phyloP scores from a whole-genome alignment of 768 basidiomycete species.

The Cyclocybe aegerita region DNA sequence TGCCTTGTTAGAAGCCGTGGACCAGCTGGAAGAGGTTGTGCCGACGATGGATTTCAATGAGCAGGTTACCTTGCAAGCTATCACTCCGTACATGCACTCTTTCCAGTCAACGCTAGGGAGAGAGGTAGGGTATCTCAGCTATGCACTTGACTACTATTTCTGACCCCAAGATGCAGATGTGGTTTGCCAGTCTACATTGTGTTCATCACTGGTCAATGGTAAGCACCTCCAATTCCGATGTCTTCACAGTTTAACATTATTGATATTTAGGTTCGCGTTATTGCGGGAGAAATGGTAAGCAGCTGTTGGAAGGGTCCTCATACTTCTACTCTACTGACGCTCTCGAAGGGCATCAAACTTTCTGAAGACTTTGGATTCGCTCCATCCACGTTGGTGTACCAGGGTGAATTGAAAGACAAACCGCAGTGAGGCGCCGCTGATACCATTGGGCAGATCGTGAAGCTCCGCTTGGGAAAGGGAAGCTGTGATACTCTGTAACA shows the following conservation, averaged over 20 bases:
- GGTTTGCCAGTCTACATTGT: constrained; percentile 85
- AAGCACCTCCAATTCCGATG: constrained; percentile 16
- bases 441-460: constrained; percentile 39
- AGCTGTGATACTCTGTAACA: constrained; percentile 47
- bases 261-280: constrained; percentile 65
- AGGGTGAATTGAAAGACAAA: constrained; percentile 41
- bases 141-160: neutral
- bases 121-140: constrained; percentile 49
- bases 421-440: constrained; percentile 7
- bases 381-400: constrained; percentile 78
- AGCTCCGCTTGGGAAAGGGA: constrained; percentile 63
- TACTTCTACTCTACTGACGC: constrained; percentile 6
- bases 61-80: constrained; percentile 71
- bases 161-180: constrained; percentile 47
- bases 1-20: constrained; percentile 55
- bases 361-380: constrained; percentile 84
- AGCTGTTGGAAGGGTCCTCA: neutral
- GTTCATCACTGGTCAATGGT: constrained; percentile 94
- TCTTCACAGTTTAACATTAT: neutral
- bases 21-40: constrained; percentile 53
- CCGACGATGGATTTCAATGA: constrained; percentile 50
- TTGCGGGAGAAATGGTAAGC: constrained; percentile 79
- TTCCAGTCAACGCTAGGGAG: constrained; percentile 81
- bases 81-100: constrained; percentile 75
- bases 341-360: constrained; percentile 57